A percentile compares a stretch with the other conserved stretches of the same genome.
phyloP scores from a whole-genome alignment of 768 basidiomycete species.

The Leccinum broughii region DNA sequence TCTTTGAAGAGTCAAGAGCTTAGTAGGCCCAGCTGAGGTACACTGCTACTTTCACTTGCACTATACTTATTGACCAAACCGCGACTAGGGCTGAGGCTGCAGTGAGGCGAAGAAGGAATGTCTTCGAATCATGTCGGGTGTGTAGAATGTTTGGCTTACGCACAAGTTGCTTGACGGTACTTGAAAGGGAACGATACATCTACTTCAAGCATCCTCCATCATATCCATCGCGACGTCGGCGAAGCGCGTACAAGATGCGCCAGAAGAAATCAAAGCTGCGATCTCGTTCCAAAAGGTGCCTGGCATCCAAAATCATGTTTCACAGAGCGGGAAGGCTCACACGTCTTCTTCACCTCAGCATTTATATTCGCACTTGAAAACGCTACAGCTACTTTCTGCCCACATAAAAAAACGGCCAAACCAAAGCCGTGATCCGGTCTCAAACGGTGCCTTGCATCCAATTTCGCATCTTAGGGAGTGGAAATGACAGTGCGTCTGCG shows the following conservation, averaged over 20 bases:
- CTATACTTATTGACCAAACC: slow-evolving; percentile 4
- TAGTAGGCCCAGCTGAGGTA: slow-evolving; percentile 70
- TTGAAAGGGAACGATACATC: slow-evolving; percentile 84
- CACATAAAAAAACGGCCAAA: slow-evolving; percentile 68
- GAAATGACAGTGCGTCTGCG: slow-evolving; percentile 44
- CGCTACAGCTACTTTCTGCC: slow-evolving; percentile 77
- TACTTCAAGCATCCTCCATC: slow-evolving; percentile 83
- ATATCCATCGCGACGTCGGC: slow-evolving; percentile 74
- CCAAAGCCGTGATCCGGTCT: slow-evolving; percentile 51
- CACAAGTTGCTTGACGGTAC: slow-evolving; percentile 34
- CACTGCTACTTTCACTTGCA: slow-evolving; percentile 10
- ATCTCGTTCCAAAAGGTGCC: slow-evolving; percentile 51
- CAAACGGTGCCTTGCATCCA: slow-evolving; percentile 48
- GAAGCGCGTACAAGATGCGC: slow-evolving; percentile 57
- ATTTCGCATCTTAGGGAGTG: slow-evolving; percentile 37
- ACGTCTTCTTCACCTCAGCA: neutral
- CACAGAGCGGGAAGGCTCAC: slow-evolving; percentile 33
- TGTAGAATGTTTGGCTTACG: slow-evolving; percentile 38
- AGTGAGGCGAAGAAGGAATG: slow-evolving; percentile 82
- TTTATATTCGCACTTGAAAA: slow-evolving; percentile 65
- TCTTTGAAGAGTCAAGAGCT: slow-evolving; percentile 61
- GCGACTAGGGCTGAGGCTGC: slow-evolving; percentile 63
- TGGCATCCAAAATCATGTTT: slow-evolving; percentile 42
- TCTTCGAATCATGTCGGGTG: slow-evolving; percentile 87
- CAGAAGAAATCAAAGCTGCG: slow-evolving; percentile 60